A percentile compares a stretch with the other conserved stretches of the same genome.
Conservation (phyloP, 2,329 filamentous ascomycete genomes). For the Penicillium freii region DNA sequence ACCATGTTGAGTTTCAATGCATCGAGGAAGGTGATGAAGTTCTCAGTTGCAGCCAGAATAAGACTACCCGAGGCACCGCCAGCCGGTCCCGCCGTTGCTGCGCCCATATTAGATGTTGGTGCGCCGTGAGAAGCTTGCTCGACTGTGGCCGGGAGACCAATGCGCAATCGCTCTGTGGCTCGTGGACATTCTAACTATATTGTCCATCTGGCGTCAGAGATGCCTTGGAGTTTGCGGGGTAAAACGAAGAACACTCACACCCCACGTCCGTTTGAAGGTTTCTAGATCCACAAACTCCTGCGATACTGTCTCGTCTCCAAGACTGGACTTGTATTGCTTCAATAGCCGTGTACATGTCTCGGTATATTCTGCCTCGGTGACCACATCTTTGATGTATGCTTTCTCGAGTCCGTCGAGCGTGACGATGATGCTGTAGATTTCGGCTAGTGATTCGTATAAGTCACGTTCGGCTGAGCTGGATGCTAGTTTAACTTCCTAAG, state of each 20-base stretch:
- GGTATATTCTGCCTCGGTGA: conserved; percentile 87
- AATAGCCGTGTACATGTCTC: conserved; percentile 91
- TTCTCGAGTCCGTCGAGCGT: conserved; percentile 95
- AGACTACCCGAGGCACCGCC: conserved; percentile 57
- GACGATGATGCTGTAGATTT: conserved; percentile 96
- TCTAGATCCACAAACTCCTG: conserved; percentile 83
- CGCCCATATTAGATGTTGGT: conserved; percentile 41
- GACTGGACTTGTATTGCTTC: conserved; percentile 94
- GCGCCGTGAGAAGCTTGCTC: conserved; percentile 57
- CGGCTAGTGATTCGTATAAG: conserved; percentile 90
- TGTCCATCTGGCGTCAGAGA: conserved; percentile 3
- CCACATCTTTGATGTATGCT: conserved; percentile 92
- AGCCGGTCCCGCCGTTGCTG: conserved; percentile 26
- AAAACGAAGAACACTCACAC: conserved; percentile 57
- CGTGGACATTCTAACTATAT: conserved; percentile 84
- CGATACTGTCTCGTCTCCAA: conserved; percentile 89
- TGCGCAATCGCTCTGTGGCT: conserved; percentile 86
- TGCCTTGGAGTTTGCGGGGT: background rate
- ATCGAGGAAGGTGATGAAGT: conserved; percentile 97
- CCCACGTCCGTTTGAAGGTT: conserved; percentile 87
- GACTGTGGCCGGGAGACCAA: conserved; percentile 85
- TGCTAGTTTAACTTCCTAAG: conserved; percentile 86
- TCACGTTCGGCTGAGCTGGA: conserved; percentile 85
- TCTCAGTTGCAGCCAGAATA: conserved; percentile 88
- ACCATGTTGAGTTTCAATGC: conserved; percentile 88